Conservation (phyloP, 2,329 filamentous ascomycete species). For the Rhynchosporium graminicola region DNA sequence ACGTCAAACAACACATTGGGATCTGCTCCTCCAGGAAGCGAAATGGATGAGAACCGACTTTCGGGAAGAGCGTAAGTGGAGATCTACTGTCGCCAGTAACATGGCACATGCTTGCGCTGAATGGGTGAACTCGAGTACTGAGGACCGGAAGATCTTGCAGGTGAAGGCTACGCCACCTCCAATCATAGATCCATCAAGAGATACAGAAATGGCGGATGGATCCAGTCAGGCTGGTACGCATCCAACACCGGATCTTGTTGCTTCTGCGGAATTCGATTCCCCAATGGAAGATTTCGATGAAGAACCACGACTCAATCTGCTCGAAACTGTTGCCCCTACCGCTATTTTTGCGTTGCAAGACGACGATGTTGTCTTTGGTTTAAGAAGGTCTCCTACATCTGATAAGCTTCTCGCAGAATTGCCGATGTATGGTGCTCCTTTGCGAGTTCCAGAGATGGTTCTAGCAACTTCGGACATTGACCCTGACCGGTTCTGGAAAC, state of each 20-base stretch:
- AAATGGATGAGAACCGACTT: conserved; percentile 99
- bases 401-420: conserved; percentile 79
- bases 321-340: conserved; percentile 63
- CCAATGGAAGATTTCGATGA: conserved; percentile 48
- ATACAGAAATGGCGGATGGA: conserved; percentile 40
- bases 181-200: conserved; percentile 36
- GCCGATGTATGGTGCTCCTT: conserved; percentile 72
- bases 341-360: conserved; percentile 81
- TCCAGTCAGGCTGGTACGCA: conserved; percentile 43
- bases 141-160: conserved; percentile 68
- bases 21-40: conserved; percentile 85
- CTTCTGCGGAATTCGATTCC: conserved; percentile 62
- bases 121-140: conserved; percentile 67
- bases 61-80: conserved; percentile 92
- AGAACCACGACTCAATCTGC: conserved; percentile 36
- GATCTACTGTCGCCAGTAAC: conserved; percentile 75
- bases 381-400: conserved; percentile 71
- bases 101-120: conserved; percentile 82
- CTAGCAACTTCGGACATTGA: conserved; percentile 58
- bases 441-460: conserved; percentile 60
- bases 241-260: conserved; percentile 67
- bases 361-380: conserved; percentile 77
- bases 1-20: conserved; percentile 77
- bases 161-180: conserved; percentile 58
- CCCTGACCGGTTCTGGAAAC: conserved; percentile 72